Evolutionary conservation across 305 asterid species (phyloP), one percentile per base, ranked within the genome.

Genomic region (Andrographis paniculata): DNA sequence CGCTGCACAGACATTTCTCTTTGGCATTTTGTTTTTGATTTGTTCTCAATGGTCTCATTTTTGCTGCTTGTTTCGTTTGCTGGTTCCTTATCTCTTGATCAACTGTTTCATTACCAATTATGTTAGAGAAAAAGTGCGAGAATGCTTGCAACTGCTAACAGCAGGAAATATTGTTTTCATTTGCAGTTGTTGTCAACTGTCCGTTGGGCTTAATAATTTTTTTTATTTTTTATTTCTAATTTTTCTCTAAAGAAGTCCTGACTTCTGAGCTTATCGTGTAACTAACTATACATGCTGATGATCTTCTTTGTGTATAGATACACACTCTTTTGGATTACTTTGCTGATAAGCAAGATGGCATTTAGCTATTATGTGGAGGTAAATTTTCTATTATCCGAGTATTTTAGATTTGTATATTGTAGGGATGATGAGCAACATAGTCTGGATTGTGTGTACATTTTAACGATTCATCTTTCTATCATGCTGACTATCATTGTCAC

Each of bases 351-450:
- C 94, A 92, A 92, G 77, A 82, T 92, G 43, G 87, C 95, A 52
- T 92, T 92, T 82, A 92, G 99, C 92, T 92, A 84, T 69, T 92
- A 84, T 79, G 93, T 92, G 47, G 99, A 92, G 95, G 99, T 92
- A 64, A 62, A 22, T 47, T 60, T 38, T 61, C 15, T 30, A 44
- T 28, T 55, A 31, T 20, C 11, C 8, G 33, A 22, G 27, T 22
- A 50, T 39, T n/a, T 53, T n/a, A 36, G 18, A 35, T 14, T 50
- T 57, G 5, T 60, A 49, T 47, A 17, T 18, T 20, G 37, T 24
- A 17, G 19, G 5, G 31, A 39, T 60, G 35, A 5, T 13, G 33
- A 42, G 42, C 55, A 22, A 53, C 28, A 52, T 46, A 16, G 37
- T n/a, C 59, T 16, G 56, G 46, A 35, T 42, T 50, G 21, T 38